Base-by-base conservation (phyloP, 148 eudicot genomes). In the Rhododendron mucronatum region DNA sequence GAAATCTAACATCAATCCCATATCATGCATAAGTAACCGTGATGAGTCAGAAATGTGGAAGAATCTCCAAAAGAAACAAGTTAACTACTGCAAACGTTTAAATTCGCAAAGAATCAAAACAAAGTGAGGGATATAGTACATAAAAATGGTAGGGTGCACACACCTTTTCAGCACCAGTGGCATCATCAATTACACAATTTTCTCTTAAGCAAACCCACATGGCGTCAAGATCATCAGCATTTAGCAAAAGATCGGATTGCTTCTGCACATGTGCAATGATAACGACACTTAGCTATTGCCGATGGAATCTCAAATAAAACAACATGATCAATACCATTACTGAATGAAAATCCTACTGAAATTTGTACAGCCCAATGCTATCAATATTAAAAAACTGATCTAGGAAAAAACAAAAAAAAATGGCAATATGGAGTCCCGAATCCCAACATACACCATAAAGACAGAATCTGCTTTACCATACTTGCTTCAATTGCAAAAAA, bases 171-270 rank as follows among this genome's bases (percentile, higher is more conserved):
- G 99, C 98, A 84, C 98, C 98, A 87, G 96, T 97, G 84, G 98
- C 96, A 91, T 97, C 99, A 92, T 97, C 99, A 86, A 95, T 97
- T 53, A 95, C 99, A 90, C 99, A 97, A 86, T 97, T 97, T 88
- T 97, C 99, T 89, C 99, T 91, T 85, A 97, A 92, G 93, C 99
- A 97, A 86, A 97, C 98, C 99, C 99, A 97, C 99, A 97, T 97
- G 83, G 98, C 98, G 91, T 97, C 99, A 89, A 97, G 89, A 90
- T 97, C 99, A 89, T 97, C 99, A 85, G 99, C 98, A 87, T 97
- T 97, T 86, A 97, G 94, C 94, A 97, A 90, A 83, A 94, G 98
- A 88, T 97, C 99, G 67, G 99, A 95, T 93, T 97, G 99, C 87
- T 95, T 97, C 99, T 97, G 95, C 88, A 86, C 37, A 84, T 88